These are phyloP conservation scores for Penicillium sp. DNA, from an alignment of 2,329 filamentous ascomycete genomes.

Conservation along the genomic window DNA sequence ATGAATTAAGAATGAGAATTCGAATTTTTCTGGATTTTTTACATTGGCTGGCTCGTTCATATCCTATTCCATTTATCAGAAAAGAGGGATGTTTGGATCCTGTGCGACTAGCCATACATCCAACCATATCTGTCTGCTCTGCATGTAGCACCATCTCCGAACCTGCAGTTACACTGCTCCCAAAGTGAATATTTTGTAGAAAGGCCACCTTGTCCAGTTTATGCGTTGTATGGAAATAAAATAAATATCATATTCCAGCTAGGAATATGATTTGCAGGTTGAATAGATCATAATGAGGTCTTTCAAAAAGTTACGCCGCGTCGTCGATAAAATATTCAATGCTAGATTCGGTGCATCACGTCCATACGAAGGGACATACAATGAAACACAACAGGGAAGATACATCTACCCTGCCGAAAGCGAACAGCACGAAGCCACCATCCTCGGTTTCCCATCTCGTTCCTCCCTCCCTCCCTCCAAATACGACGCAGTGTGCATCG, in stretches of 20 bases:
- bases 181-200: background rate
- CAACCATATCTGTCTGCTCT: background rate
- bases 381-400: background rate
- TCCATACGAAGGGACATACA: background rate
- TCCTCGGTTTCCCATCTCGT: slow-evolving; percentile 26
- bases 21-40: too few relatives aligned
- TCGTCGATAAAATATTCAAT: background rate
- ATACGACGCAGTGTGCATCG: slow-evolving; percentile 20
- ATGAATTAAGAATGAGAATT: too few relatives aligned
- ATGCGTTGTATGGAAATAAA: background rate
- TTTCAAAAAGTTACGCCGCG: background rate
- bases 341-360: background rate
- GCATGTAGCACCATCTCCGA: background rate
- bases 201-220: background rate
- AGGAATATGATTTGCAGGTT: background rate
- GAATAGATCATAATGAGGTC: background rate
- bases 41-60: background rate
- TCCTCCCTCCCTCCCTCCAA: slow-evolving; percentile 14
- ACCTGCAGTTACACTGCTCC: background rate
- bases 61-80: background rate
- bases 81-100: background rate
- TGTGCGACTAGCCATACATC: background rate
- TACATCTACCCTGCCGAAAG: slow-evolving; percentile 17
- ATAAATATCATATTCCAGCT: background rate
- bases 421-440: slow-evolving; percentile 19